Percentiles rank a stretch among this genome's conserved stretches.
These are phyloP conservation scores for Penicillium egyptiacum DNA, from an alignment of 495 filamentous ascomycete genomes.

Conservation along the genomic window DNA sequence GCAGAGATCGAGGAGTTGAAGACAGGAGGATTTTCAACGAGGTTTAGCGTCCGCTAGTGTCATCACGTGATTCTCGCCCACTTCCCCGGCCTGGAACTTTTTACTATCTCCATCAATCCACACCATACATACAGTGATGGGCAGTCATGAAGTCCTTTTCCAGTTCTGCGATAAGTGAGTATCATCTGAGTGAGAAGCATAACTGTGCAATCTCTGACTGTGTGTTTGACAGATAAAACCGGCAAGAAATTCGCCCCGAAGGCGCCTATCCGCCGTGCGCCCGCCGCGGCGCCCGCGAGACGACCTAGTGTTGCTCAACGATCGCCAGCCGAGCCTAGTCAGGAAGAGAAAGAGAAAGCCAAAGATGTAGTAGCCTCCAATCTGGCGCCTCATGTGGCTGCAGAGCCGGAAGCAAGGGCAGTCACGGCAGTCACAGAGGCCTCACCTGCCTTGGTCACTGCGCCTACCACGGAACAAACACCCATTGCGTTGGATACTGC, in stretches of 20 bases:
- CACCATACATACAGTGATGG: constrained; percentile 25
- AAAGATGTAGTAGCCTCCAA: constrained; percentile 26
- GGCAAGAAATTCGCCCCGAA: constrained; percentile 57
- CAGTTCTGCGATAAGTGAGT: constrained; percentile 59
- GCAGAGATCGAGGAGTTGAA: constrained; percentile 30
- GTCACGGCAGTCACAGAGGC: constrained; percentile 14
- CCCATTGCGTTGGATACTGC: constrained; percentile 14
- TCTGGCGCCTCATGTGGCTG: constrained; percentile 20
- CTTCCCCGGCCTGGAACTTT: constrained; percentile 23
- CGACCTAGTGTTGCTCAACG: constrained; percentile 43
- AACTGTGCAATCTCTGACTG: constrained; percentile 7
- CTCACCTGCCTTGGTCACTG: constrained; percentile 12
- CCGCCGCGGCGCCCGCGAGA: constrained; percentile 34
- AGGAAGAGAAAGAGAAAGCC: constrained; percentile 22
- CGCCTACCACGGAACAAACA: constrained; percentile 18
- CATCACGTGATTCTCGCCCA: constrained; percentile 33
- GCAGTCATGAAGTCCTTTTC: constrained; percentile 53
- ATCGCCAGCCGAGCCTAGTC: constrained; percentile 27
- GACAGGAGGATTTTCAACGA: constrained; percentile 44
- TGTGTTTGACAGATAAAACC: constrained; percentile 46
- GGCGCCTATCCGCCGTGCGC: constrained; percentile 48
- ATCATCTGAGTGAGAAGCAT: not conserved
- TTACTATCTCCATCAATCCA: constrained; percentile 13
- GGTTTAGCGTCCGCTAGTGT: constrained; percentile 34
- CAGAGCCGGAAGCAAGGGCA: constrained; percentile 21